phyloP scores from a whole-genome alignment of 1,284 basidiomycete genomes.

The Naganishia cerealis region DNA sequence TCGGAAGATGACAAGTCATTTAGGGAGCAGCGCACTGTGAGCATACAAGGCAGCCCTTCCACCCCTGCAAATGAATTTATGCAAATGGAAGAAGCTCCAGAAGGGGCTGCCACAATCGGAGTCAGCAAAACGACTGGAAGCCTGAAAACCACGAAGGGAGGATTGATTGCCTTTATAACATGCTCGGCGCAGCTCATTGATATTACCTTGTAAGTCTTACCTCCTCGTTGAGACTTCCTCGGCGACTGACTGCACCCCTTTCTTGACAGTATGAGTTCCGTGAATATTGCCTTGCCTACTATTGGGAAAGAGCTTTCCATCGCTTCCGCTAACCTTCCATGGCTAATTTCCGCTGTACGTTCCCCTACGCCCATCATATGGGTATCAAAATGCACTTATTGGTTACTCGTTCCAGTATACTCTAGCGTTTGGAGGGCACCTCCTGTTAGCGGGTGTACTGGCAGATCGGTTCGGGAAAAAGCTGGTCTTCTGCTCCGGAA shows the following conservation, averaged over 20 bases:
- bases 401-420: not conserved
- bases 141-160: constrained; percentile 14
- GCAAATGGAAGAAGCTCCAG: constrained; percentile 21
- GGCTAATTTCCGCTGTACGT: constrained; percentile 8
- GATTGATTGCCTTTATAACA: constrained; percentile 5
- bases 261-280: not conserved
- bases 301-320: constrained; percentile 2
- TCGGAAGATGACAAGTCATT: not conserved
- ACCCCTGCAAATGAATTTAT: not conserved
- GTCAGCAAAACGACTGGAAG: constrained; percentile 17
- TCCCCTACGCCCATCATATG: not conserved
- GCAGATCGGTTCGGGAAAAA: constrained; percentile 5
- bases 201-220: constrained; percentile 26
- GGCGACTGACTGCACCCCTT: not conserved
- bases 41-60: not conserved
- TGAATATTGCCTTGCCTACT: not conserved
- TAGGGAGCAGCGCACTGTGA: no score
- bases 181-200: constrained; percentile 16
- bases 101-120: constrained; percentile 6
- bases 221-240: constrained; percentile 26
- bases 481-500: constrained; percentile 9
- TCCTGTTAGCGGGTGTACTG: constrained; percentile 10
- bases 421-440: constrained; percentile 12
- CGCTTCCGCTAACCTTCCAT: not conserved
- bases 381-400: no score